A percentile compares a stretch with the other conserved stretches of the same genome.
Conservation (phyloP, 2,329 filamentous ascomycete genomes). For the Penicillium sp. region DNA sequence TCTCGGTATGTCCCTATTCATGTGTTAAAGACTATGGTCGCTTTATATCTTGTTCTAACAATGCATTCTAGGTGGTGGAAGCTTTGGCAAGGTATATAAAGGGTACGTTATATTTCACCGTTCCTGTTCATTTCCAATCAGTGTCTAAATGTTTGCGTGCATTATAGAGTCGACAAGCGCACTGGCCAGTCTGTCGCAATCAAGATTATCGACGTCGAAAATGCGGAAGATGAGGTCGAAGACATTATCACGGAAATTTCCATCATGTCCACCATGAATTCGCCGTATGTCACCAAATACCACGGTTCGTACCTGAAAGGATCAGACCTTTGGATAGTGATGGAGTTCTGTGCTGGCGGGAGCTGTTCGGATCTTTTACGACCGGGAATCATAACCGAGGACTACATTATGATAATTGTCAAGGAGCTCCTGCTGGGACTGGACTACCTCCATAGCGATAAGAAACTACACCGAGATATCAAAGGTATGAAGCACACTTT, state of each 20-base stretch:
- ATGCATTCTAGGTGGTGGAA: conserved; percentile 69
- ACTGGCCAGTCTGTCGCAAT: conserved; percentile 94
- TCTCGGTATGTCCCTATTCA: conserved; percentile 59
- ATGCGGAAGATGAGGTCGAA: conserved; percentile 97
- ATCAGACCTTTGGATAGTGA: conserved; percentile 97
- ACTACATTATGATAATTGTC: conserved; percentile 95
- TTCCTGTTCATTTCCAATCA: conserved; percentile 6
- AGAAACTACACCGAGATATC: conserved; percentile 94
- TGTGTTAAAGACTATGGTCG: background rate
- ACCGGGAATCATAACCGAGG: conserved; percentile 83
- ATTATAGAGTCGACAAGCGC: conserved; percentile 75
- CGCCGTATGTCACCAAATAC: conserved; percentile 95
- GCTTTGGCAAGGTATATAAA: conserved; percentile 98
- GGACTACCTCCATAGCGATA: conserved; percentile 90
- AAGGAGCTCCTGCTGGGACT: conserved; percentile 83
- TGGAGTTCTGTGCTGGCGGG: conserved; percentile 97
- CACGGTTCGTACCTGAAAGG: conserved; percentile 96
- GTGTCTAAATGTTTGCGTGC: conserved; percentile 2
- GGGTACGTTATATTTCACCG: conserved; percentile 55
- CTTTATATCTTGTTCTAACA: background rate
- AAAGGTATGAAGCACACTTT: conserved; percentile 63
- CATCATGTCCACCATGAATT: conserved; percentile 92
- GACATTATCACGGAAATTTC: conserved; percentile 99
- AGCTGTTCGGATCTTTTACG: conserved; percentile 96
- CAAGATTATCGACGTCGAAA: conserved; percentile 98